Conservation (phyloP, 192 early-diverging fungal species). For the Coemansia sp. region DNA sequence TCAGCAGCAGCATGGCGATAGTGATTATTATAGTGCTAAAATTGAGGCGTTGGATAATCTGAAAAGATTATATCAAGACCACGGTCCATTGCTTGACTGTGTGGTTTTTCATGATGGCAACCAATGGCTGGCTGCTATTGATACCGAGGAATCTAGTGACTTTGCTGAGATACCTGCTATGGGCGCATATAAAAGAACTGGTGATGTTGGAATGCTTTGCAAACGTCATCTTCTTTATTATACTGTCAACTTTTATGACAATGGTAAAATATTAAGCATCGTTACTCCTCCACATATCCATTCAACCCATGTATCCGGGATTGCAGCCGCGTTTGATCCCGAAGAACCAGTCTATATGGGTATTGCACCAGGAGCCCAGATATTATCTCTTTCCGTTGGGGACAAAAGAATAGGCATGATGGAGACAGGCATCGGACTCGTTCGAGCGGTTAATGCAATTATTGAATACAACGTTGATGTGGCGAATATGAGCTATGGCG, state of each 20-base stretch:
- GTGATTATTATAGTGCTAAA: slow-evolving; percentile 19
- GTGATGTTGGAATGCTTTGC: slow-evolving; percentile 69
- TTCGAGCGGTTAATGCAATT: slow-evolving; percentile 76
- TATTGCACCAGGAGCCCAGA: slow-evolving; percentile 92
- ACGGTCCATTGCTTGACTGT: slow-evolving; percentile 74
- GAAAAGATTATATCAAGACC: slow-evolving; percentile 67
- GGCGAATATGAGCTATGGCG: slow-evolving; percentile 89
- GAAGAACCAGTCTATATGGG: slow-evolving; percentile 83
- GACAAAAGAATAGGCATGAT: slow-evolving; percentile 73
- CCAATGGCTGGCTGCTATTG: slow-evolving; percentile 82
- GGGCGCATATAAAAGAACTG: slow-evolving; percentile 72
- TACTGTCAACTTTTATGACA: slow-evolving; percentile 92
- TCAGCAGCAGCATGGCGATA: slow-evolving; percentile 28
- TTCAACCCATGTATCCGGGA: slow-evolving; percentile 93
- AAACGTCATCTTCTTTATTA: slow-evolving; percentile 79
- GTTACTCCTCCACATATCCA: slow-evolving; percentile 80
- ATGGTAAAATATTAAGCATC: slow-evolving; percentile 72
- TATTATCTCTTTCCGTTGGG: slow-evolving; percentile 91
- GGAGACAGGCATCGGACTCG: slow-evolving; percentile 82
- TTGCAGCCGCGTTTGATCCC: slow-evolving; percentile 84
- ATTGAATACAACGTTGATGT: slow-evolving; percentile 67
- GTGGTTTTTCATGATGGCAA: slow-evolving; percentile 86
- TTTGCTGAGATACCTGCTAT: slow-evolving; percentile 62
- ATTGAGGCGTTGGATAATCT: slow-evolving; percentile 63
- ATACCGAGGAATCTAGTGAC: slow-evolving; percentile 76